phyloP scores from a whole-genome alignment of 805 yeast genomes.

The Yarrowia sp. region DNA sequence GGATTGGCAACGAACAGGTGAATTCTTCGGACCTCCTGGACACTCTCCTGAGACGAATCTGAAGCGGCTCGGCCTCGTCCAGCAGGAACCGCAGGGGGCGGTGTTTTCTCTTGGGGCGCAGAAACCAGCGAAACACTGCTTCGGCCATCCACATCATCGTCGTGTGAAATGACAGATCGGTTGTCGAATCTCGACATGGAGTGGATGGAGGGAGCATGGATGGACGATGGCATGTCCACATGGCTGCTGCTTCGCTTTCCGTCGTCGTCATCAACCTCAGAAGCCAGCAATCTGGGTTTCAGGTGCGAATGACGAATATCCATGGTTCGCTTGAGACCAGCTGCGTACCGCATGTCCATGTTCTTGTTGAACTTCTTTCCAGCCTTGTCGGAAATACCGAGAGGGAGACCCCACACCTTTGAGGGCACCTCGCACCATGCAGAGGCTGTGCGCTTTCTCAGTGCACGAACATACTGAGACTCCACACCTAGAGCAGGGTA shows the following conservation, averaged over 20 bases:
- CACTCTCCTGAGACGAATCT: constrained; percentile 35
- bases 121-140: constrained; percentile 1
- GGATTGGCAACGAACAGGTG: constrained; percentile 43
- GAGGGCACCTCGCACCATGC: constrained; percentile 36
- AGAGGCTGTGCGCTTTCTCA: constrained; percentile 36
- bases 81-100: background rate
- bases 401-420: constrained; percentile 36
- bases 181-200: constrained; percentile 18
- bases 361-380: constrained; percentile 32
- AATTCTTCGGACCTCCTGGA: constrained; percentile 38
- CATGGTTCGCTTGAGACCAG: constrained; percentile 37
- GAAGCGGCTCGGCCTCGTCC: constrained; percentile 32
- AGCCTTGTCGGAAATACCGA: constrained; percentile 32
- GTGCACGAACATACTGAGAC: constrained; percentile 35
- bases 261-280: constrained; percentile 21
- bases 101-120: constrained; percentile 15
- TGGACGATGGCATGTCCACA: background rate
- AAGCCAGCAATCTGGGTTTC: constrained; percentile 63
- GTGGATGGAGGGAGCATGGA: constrained; percentile 6
- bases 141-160: background rate
- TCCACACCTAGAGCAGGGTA: constrained; percentile 16
- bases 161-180: constrained; percentile 10
- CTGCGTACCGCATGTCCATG: constrained; percentile 30
- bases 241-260: constrained; percentile 15
- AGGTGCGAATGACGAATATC: constrained; percentile 42